These are phyloP conservation scores for Danielia oregonensis DNA, from an alignment of 805 yeast species.

Conservation along the genomic window DNA sequence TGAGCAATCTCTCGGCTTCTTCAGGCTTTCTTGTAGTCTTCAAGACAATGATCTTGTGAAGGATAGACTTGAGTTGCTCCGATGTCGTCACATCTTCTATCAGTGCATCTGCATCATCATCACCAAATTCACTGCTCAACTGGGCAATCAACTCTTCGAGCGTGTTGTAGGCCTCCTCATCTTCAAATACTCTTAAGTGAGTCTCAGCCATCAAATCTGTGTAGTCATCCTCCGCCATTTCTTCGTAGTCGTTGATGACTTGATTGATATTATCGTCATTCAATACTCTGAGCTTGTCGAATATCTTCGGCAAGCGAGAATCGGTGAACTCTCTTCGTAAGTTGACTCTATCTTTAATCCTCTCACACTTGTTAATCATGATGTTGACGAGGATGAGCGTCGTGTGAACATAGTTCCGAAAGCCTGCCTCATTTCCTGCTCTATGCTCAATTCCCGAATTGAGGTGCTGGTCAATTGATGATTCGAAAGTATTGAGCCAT, in stretches of 20 bases:
- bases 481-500: conserved; percentile 37
- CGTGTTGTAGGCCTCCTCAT: conserved; percentile 5
- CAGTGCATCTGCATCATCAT: conserved; percentile 2
- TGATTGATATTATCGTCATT: conserved; percentile 29
- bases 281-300: conserved; percentile 31
- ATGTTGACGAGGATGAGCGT: conserved; percentile 35
- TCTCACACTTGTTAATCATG: conserved; percentile 26
- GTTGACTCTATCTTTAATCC: conserved; percentile 24
- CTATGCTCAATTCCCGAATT: conserved; percentile 11
- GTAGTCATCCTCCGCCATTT: conserved; percentile 38
- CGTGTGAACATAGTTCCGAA: conserved; percentile 32
- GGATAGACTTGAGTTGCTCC: conserved; percentile 19
- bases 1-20: conserved; percentile 24
- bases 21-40: conserved; percentile 22
- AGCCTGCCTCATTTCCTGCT: conserved; percentile 15
- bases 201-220: conserved; percentile 16
- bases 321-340: conserved; percentile 36
- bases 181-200: conserved; percentile 6
- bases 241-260: conserved; percentile 37
- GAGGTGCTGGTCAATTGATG: conserved; percentile 29
- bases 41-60: conserved; percentile 24
- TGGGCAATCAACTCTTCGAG: conserved; percentile 15
- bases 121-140: conserved; percentile 8
- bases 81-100: conserved; percentile 4
- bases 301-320: conserved; percentile 30